Percentiles rank a stretch among this genome's conserved stretches.
phyloP scores from a whole-genome alignment of 2,329 filamentous ascomycete species.

The Fusarium keratoplasticum region DNA sequence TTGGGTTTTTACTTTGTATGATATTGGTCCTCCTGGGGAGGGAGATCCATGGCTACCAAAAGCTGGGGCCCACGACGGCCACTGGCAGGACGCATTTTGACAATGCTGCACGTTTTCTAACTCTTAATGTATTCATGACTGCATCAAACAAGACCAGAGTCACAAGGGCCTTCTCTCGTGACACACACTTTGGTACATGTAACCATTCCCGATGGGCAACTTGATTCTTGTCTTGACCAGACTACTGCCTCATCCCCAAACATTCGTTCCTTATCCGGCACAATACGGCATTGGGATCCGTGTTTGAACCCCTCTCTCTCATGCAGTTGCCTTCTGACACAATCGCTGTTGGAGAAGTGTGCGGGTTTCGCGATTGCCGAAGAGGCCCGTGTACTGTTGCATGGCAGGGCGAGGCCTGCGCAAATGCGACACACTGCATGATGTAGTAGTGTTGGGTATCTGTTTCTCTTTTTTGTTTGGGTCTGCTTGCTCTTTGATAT shows the following conservation, averaged over 20 bases:
- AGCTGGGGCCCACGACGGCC: background rate
- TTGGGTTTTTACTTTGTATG: background rate
- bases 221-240: background rate
- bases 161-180: background rate
- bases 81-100: conserved; percentile 11
- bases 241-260: background rate
- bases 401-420: background rate
- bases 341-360: background rate
- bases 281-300: background rate
- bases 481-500: background rate
- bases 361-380: background rate
- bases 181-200: background rate
- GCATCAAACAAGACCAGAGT: background rate
- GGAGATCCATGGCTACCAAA: background rate
- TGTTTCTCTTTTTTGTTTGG: conserved; percentile 13
- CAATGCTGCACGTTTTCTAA: background rate
- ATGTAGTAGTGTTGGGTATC: conserved; percentile 21
- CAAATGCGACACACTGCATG: background rate
- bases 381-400: background rate
- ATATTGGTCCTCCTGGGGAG: background rate
- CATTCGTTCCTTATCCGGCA: background rate
- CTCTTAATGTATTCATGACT: conserved; percentile 22
- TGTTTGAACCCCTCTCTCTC: background rate
- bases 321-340: background rate
- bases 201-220: background rate